These are phyloP conservation scores for Ceratobasidium sp. DNA, from an alignment of 1,284 basidiomycete genomes.

Conservation along the genomic window DNA sequence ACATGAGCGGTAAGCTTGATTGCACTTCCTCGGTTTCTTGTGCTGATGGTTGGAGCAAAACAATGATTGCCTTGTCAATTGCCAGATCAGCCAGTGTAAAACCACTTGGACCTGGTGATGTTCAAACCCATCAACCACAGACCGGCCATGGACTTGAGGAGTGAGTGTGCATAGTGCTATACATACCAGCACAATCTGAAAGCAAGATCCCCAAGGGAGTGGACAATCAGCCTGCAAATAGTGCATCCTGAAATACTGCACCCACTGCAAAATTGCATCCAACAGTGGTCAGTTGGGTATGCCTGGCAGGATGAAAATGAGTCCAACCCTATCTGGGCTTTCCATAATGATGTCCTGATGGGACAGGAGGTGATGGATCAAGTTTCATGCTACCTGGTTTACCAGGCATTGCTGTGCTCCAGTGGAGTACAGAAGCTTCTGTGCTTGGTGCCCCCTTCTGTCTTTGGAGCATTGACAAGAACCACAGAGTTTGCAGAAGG, in stretches of 20 bases:
- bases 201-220: too few species aligned
- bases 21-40: too few species aligned
- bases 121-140: too few species aligned
- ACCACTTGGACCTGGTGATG: too few species aligned
- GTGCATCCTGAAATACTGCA: neutral
- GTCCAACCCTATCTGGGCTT: neutral
- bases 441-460: neutral
- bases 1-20: too few species aligned
- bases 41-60: too few species aligned
- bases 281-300: neutral
- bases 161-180: too few species aligned
- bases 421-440: neutral
- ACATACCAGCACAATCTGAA: too few species aligned
- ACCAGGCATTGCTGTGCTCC: neutral
- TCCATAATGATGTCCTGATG: neutral
- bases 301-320: neutral
- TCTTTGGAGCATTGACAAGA: neutral
- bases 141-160: too few species aligned
- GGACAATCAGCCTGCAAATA: too few species aligned
- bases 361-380: conserved; percentile 6
- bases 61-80: too few species aligned
- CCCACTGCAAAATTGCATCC: neutral
- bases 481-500: neutral
- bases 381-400: neutral
- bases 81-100: too few species aligned